phyloP scores from a whole-genome alignment of 2,329 filamentous ascomycete species.

The Escovopsis sp. region DNA sequence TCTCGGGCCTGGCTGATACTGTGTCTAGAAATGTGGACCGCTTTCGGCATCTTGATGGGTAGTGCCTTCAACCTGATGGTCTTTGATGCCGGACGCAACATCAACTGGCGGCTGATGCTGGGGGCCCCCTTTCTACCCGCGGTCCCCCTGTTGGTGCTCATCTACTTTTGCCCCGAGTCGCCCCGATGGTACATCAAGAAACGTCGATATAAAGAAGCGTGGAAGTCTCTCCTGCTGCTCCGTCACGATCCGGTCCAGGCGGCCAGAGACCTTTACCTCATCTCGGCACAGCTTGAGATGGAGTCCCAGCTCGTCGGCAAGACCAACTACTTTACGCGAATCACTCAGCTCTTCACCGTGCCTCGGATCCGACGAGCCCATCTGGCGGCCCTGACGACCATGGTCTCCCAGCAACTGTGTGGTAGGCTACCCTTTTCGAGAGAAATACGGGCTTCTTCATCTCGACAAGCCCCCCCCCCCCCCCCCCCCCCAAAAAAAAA shows the following conservation, averaged over 20 bases:
- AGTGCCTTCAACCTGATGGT: slow-evolving; percentile 21
- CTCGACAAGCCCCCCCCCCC: too few relatives aligned
- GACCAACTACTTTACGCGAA: slow-evolving; percentile 30
- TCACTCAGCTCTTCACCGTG: slow-evolving; percentile 50
- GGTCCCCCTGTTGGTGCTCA: slow-evolving; percentile 34
- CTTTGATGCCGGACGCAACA: slow-evolving; percentile 10
- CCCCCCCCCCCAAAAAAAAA: too few relatives aligned
- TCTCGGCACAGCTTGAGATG: slow-evolving; percentile 27
- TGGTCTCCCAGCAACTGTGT: slow-evolving; percentile 64
- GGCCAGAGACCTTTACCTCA: slow-evolving; percentile 46
- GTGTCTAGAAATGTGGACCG: slow-evolving; percentile 45
- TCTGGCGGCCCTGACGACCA: slow-evolving; percentile 63
- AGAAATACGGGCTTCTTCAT: too few relatives aligned
- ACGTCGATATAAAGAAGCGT: slow-evolving; percentile 44
- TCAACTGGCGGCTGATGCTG: slow-evolving; percentile 29
- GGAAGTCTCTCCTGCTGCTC: slow-evolving; percentile 34
- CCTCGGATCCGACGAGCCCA: slow-evolving; percentile 57
- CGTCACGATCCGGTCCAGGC: slow-evolving; percentile 40
- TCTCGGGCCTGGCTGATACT: background rate
- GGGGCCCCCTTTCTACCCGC: slow-evolving; percentile 48
- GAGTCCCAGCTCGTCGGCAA: slow-evolving; percentile 23
- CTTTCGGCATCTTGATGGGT: slow-evolving; percentile 36
- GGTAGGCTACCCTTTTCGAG: slow-evolving; percentile 12
- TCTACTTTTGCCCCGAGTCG: slow-evolving; percentile 46
- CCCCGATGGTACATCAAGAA: slow-evolving; percentile 55